phyloP scores from a whole-genome alignment of 805 yeast species.

The Starmerella roubikii region DNA sequence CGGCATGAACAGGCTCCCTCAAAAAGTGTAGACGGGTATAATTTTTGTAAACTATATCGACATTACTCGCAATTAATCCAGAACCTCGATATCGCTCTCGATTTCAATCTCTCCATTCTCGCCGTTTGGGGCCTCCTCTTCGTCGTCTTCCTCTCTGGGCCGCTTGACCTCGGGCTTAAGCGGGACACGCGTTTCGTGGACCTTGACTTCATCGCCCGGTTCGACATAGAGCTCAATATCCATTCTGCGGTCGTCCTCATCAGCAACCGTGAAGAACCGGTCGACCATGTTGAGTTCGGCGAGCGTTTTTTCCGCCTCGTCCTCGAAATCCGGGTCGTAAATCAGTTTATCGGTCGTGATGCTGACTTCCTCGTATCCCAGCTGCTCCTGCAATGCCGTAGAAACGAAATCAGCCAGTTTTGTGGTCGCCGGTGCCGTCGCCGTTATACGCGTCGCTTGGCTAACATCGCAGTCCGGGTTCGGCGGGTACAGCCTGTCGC shows the following conservation, averaged over 20 bases:
- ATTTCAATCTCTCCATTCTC: not conserved
- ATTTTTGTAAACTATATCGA: too few relatives aligned
- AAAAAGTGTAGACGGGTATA: too few relatives aligned
- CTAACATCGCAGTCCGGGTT: constrained; percentile 54
- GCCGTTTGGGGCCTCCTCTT: not conserved
- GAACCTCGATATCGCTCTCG: too few relatives aligned
- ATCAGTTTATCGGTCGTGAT: constrained; percentile 51
- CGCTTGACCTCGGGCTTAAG: constrained; percentile 17
- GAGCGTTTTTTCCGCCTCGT: constrained; percentile 42
- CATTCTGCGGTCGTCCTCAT: constrained; percentile 69
- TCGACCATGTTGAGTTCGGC: constrained; percentile 47
- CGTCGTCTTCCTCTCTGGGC: constrained; percentile 10
- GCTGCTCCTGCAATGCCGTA: constrained; percentile 32
- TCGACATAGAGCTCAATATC: constrained; percentile 27
- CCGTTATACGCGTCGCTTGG: constrained; percentile 23
- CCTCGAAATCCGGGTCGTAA: constrained; percentile 82
- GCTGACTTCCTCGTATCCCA: constrained; percentile 42
- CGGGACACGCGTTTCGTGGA: constrained; percentile 20
- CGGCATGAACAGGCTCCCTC: not conserved
- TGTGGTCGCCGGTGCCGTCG: constrained; percentile 18
- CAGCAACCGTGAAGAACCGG: constrained; percentile 55
- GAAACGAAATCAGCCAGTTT: constrained; percentile 43
- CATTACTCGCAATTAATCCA: too few relatives aligned
- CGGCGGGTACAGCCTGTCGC: constrained; percentile 49
- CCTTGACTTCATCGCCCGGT: constrained; percentile 15